Percentiles rank a stretch among this genome's conserved stretches.
phyloP scores from a whole-genome alignment of 2,329 filamentous ascomycete genomes.

The Ascocoryne sarcoides region DNA sequence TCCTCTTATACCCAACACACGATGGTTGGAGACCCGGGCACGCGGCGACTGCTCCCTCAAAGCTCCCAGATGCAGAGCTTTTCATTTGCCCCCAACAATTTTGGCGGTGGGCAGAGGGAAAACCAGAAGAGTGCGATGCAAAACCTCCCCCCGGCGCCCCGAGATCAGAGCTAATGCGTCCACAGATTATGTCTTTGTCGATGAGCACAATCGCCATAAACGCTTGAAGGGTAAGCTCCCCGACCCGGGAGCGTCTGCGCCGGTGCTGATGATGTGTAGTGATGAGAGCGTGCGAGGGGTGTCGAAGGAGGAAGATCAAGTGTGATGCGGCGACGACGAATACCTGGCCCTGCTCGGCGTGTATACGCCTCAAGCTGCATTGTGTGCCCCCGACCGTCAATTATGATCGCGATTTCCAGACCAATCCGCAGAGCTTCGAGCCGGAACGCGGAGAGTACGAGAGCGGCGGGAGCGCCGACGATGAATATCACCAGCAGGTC shows the following conservation, averaged over 20 bases:
- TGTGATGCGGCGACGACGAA: slow-evolving; percentile 96
- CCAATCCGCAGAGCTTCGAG: slow-evolving; percentile 37
- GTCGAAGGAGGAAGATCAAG: slow-evolving; percentile 91
- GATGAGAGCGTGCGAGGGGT: slow-evolving; percentile 95
- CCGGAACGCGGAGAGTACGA: slow-evolving; percentile 37
- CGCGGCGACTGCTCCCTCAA: slow-evolving; percentile 56
- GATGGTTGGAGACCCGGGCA: slow-evolving; percentile 57
- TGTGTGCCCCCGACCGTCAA: slow-evolving; percentile 65
- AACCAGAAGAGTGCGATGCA: slow-evolving; percentile 69
- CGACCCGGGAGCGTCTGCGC: background rate
- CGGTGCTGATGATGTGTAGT: slow-evolving; percentile 45
- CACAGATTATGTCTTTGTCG: slow-evolving; percentile 95
- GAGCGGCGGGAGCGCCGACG: slow-evolving; percentile 34
- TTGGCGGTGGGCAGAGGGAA: slow-evolving; percentile 50
- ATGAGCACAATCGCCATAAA: slow-evolving; percentile 97
- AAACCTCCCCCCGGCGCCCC: background rate
- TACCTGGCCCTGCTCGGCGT: slow-evolving; percentile 94
- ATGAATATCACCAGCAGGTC: slow-evolving; percentile 46
- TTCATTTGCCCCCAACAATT: slow-evolving; percentile 60
- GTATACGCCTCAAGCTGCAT: slow-evolving; percentile 82
- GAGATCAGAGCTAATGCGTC: slow-evolving; percentile 26
- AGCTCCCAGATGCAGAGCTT: slow-evolving; percentile 66
- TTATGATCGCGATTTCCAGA: slow-evolving; percentile 26
- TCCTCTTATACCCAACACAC: slow-evolving; percentile 11
- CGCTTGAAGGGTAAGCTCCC: slow-evolving; percentile 73